Evolutionary conservation across 2,329 filamentous ascomycete genomes (phyloP), one percentile per base, ranked within the genome.

Genomic region (Fusarium sp.): DNA sequence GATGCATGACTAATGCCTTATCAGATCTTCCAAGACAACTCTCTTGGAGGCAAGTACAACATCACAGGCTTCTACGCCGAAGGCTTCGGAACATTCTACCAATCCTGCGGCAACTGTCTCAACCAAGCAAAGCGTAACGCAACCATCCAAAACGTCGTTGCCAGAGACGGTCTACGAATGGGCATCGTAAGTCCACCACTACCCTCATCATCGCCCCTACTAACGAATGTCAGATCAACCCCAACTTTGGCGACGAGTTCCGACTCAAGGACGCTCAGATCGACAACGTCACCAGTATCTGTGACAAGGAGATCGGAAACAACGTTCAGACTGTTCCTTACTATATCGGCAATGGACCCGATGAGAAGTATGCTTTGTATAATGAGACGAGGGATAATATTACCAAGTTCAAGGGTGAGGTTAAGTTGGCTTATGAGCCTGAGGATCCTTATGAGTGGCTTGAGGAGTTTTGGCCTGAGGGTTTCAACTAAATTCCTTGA

Each of bases 381-480:
- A 77, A 77, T 46, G 63, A 68, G 21, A 77, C 75, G 1, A 66
- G 72, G 9, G 75, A 77, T 23, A 63, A 68, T 2, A 77, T 77
- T 4, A 59, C 59, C 12, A 74, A 73, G 40, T 77, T 69, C 32
- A 66, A 75, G 9, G 75, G 74, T 2, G 57, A 66, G 7, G 56
- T 74, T 0, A 68, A 60, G 10, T 71, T 72, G 32, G 50, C 51
- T 0, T 77, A 77, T 32, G 65, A 73, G 53, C 75, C 75, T 0
- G 72, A 76, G 55, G 73, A 77, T 6, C 86, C 88, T 13, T 90
- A 79, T 74, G 84, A 82, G 30, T 88, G 88, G 63, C 84, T 83
- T 59, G 83, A 83, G 34, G 86, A 84, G 67, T 89, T 89, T 58
- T 82, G 73, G 71, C 74, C 75, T 0, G 72, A 77, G 11, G 75